phyloP scores from a whole-genome alignment of 495 filamentous ascomycete genomes.

The Xylaria telfairii region DNA sequence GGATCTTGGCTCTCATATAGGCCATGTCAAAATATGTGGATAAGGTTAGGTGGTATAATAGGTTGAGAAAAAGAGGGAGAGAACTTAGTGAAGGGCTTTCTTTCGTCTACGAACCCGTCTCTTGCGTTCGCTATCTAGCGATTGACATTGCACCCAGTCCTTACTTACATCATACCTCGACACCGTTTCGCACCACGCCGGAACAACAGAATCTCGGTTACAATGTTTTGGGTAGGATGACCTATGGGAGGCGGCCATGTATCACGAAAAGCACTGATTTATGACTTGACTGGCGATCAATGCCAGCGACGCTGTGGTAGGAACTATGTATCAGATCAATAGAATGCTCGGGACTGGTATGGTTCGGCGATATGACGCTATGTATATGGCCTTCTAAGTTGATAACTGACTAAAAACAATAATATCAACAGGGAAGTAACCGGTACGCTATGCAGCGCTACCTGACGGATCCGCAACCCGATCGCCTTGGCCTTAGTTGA shows the following conservation, averaged over 20 bases:
- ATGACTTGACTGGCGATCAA: neutral
- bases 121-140: neutral
- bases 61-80: neutral
- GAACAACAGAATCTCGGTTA: neutral
- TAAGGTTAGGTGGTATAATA: neutral
- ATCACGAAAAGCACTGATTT: conserved; percentile 6
- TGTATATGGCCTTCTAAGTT: neutral
- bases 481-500: conserved; percentile 2
- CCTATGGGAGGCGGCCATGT: neutral
- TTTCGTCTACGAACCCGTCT: conserved; percentile 1
- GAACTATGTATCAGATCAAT: neutral
- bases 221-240: neutral
- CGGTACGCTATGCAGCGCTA: conserved; percentile 1
- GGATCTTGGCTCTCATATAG: neutral
- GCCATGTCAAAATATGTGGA: neutral
- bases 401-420: conserved; percentile 3
- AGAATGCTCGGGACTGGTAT: conserved; percentile 1
- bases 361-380: neutral
- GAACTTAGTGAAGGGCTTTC: neutral
- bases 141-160: neutral
- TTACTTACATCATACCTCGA: conserved; percentile 1
- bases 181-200: neutral
- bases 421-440: neutral
- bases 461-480: neutral
- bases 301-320: neutral